A percentile compares a stretch with the other conserved stretches of the same genome.
phyloP scores from a whole-genome alignment of 305 asterid species.

The Withania somnifera region DNA sequence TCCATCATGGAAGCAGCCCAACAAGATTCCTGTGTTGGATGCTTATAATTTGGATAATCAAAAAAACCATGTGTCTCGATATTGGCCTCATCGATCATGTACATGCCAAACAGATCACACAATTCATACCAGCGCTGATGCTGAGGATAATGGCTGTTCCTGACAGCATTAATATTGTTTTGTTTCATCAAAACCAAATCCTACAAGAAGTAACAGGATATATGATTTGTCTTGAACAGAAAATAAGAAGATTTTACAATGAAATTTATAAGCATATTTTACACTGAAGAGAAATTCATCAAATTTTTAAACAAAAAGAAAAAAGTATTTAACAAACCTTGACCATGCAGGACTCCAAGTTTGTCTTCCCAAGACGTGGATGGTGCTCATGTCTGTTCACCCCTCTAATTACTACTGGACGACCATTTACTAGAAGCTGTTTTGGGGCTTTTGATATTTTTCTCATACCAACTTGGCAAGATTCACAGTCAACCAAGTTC shows the following conservation, averaged over 20 bases:
- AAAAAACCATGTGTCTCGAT: conserved; percentile 96
- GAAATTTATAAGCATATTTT: not conserved
- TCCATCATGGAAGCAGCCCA: conserved; percentile 94
- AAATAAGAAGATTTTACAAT: not conserved
- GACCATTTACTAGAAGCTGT: conserved; percentile 87
- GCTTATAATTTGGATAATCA: conserved; percentile 51
- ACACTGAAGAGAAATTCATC: not conserved
- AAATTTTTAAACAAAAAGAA: conserved; percentile 5
- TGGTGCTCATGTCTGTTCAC: conserved; percentile 98
- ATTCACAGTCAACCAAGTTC: conserved; percentile 68
- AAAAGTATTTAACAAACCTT: conserved; percentile 39
- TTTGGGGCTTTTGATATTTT: conserved; percentile 76
- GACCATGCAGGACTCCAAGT: conserved; percentile 92
- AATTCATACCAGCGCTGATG: conserved; percentile 95
- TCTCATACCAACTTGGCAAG: conserved; percentile 89
- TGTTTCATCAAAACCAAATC: conserved; percentile 94
- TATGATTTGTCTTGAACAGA: not conserved
- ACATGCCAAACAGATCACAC: conserved; percentile 96
- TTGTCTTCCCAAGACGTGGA: conserved; percentile 95
- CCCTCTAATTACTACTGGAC: conserved; percentile 89
- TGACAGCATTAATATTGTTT: conserved; percentile 84
- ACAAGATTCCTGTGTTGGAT: conserved; percentile 69
- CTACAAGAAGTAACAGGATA: conserved; percentile 24
- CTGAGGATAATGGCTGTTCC: conserved; percentile 97
- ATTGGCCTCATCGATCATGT: conserved; percentile 98